Base-by-base conservation (phyloP, 176 grass and related monocot genomes). In the Pharus latifolius region DNA sequence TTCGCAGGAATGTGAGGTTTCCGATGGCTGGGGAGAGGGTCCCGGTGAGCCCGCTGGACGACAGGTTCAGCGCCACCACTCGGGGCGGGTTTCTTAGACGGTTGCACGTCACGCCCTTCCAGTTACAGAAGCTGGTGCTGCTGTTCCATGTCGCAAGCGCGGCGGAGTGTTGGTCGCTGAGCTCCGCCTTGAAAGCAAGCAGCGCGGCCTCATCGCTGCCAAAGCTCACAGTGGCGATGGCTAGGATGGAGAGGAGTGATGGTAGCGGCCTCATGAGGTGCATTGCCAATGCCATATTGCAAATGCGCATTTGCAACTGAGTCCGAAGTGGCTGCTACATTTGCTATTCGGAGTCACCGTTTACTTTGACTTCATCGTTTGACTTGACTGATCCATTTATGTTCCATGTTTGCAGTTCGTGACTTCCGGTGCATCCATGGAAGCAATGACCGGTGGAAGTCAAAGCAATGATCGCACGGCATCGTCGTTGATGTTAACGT, bases 1-100 rank as follows among this genome's bases (percentile, higher is more conserved):
- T 66, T 13, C 1, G 30, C 7, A 74, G 51, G 60, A 13, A 66
- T 3, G 60, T 56, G 31, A 81, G 69, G 50, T 73, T 81, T 0
- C 69, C 69, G 0, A 81, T 41, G 50, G 60, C 69, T 5, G 69
- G 60, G 5, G 69, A 74, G 20, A 81, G 69, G 4, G 7, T 17
- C 0, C 69, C 60, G 1, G 9, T 2, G 23, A 74, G 41, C 12
- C 69, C 60, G 1, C 0, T 1, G 7, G 29, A 41, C 0, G 40
- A 17, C 22, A 81, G 40, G 60, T 60, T 81, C 19, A 82, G 80
- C 2, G 35, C 5, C 19, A 69, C 63, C 54, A 62, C 80, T 19
- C 14, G 1, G 0, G 9, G 35, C 37, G 3, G 0, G 25, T 1
- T 46, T 16, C 35, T 27, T 13, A 30, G 61, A 26, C 2, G 7